Conservation (phyloP, 2,329 filamentous ascomycete genomes). For the Apiospora saccharicola region DNA sequence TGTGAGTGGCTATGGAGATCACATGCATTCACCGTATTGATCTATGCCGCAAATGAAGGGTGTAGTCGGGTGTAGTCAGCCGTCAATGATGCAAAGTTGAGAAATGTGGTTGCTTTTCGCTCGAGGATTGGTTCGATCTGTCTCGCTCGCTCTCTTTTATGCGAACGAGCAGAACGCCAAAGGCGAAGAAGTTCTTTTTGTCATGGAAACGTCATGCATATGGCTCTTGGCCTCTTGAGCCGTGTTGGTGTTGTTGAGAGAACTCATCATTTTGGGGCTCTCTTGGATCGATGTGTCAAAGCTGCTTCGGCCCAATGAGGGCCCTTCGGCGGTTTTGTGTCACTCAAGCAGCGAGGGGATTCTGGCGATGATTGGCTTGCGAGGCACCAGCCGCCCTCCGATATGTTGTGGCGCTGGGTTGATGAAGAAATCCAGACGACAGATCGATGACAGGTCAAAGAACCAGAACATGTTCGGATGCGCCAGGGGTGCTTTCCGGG, state of each 20-base stretch:
- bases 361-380: constrained; percentile 4
- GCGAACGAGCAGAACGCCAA: neutral
- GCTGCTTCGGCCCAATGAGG: neutral
- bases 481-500: neutral
- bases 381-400: neutral
- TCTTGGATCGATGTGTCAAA: constrained; percentile 16
- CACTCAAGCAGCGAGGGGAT: neutral
- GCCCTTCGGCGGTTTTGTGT: neutral
- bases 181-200: neutral
- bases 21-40: neutral
- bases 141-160: neutral
- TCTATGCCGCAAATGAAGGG: neutral
- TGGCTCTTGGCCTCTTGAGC: neutral
- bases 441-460: neutral
- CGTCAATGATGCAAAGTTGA: neutral
- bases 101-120: neutral
- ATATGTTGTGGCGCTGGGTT: neutral
- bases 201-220: constrained; percentile 7
- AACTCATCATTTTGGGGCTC: neutral
- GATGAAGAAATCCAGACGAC: neutral
- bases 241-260: constrained; percentile 16
- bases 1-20: constrained; percentile 3
- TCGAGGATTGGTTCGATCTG: neutral
- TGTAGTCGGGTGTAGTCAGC: neutral
- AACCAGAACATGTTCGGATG: neutral